A percentile compares a stretch with the other conserved stretches of the same genome.
Conservation (phyloP, 129 eudicot genomes). For the Arctium lappa region DNA sequence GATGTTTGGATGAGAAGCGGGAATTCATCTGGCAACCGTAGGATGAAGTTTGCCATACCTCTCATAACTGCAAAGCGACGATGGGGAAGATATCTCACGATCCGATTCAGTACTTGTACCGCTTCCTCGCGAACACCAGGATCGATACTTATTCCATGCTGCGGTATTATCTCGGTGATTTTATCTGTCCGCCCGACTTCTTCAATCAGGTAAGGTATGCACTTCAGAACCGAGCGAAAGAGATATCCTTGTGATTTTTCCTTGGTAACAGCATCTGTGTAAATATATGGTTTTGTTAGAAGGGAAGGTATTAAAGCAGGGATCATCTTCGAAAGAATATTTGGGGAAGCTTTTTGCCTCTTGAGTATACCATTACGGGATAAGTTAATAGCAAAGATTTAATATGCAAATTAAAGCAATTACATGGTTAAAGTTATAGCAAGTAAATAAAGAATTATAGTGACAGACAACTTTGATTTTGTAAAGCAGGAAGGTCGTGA, state of each 20-base stretch:
- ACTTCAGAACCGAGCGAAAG: conserved; percentile 89
- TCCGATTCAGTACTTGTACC: conserved; percentile 91
- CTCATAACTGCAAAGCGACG: conserved; percentile 99
- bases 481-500: too few relatives aligned
- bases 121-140: conserved; percentile 99
- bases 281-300: conserved; percentile 15
- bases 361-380: neutral
- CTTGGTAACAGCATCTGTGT: conserved; percentile 81
- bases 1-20: conserved; percentile 98
- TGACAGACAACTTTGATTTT: too few relatives aligned
- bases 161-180: conserved; percentile 92
- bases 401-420: too few relatives aligned
- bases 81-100: conserved; percentile 87
- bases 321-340: neutral
- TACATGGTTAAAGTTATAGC: too few relatives aligned
- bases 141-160: conserved; percentile 94
- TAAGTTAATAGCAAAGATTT: neutral
- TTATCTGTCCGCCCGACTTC: conserved; percentile 97
- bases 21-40: conserved; percentile 88
- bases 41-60: conserved; percentile 92
- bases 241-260: conserved; percentile 96
- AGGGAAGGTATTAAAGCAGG: neutral
- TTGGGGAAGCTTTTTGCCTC: neutral
- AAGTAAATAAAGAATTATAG: too few relatives aligned
- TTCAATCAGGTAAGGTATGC: conserved; percentile 93